These are phyloP conservation scores for Ploettnerulaceae sp. DNA, from an alignment of 2,329 filamentous ascomycete species.

Conservation along the genomic window DNA sequence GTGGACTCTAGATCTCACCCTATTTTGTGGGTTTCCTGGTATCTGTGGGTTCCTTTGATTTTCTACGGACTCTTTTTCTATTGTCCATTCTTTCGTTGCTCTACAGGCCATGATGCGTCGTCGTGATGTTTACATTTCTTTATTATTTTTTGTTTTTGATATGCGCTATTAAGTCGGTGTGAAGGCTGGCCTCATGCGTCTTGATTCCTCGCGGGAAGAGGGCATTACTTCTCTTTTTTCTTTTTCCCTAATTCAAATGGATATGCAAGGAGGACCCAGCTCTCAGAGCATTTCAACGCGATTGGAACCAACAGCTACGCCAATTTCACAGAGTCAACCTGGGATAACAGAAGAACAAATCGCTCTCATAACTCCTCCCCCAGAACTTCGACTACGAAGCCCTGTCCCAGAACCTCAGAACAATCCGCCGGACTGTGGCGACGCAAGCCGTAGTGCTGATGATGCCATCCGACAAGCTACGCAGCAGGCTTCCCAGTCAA, in stretches of 20 bases:
- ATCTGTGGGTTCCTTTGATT: conserved; percentile 1
- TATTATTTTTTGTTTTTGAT: conserved; percentile 11
- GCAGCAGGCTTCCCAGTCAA: conserved; percentile 21
- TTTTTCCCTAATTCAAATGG: conserved; percentile 19
- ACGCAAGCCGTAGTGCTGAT: conserved; percentile 25
- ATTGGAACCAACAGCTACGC: conserved; percentile 5
- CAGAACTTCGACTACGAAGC: conserved; percentile 25
- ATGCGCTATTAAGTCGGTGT: conserved; percentile 3
- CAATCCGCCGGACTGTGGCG: conserved; percentile 14
- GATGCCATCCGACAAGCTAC: conserved; percentile 25
- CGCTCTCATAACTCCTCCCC: conserved; percentile 25
- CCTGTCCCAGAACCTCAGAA: conserved; percentile 22
- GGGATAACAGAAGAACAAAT: conserved; percentile 15
- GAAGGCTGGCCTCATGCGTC: conserved; percentile 15
- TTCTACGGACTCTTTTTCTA: not conserved
- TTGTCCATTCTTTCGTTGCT: conserved; percentile 16
- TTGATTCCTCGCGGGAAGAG: conserved; percentile 27
- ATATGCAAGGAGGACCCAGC: conserved; percentile 12
- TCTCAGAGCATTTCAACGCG: conserved; percentile 9
- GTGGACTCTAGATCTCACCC: conserved; percentile 7
- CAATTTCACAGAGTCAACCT: conserved; percentile 2
- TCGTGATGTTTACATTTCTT: conserved; percentile 7
- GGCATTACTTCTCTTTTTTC: conserved; percentile 14
- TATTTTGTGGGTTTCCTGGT: conserved; percentile 5
- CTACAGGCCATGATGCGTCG: conserved; percentile 25